A percentile compares a stretch with the other conserved stretches of the same genome.
Evolutionary conservation across 768 basidiomycete species (phyloP).

Genomic region (Rhodotorula babjevae): DNA sequence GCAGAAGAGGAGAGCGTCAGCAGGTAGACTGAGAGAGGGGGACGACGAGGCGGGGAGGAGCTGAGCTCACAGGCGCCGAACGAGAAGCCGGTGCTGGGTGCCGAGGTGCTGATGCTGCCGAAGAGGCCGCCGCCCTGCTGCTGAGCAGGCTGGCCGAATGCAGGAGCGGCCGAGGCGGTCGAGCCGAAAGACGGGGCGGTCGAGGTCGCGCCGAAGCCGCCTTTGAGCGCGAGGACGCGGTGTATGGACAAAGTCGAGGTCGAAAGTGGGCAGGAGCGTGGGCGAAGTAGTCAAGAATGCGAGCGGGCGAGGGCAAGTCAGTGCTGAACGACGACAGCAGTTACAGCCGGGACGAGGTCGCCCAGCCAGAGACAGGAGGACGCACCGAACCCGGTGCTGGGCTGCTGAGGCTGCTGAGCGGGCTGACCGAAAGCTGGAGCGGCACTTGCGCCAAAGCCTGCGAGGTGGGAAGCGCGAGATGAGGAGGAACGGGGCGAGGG

Average conservation of each 20-base stretch:
- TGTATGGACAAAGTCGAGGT: neutral
- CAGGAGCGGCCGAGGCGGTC: conserved; percentile 5
- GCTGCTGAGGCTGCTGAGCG: conserved; percentile 1
- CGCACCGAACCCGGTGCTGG: conserved; percentile 33
- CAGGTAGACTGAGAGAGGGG: too few species aligned
- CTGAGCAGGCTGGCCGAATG: conserved; percentile 23
- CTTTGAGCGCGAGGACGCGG: neutral
- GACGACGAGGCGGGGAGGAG: too few species aligned
- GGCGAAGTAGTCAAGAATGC: neutral
- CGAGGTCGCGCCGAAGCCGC: conserved; percentile 30
- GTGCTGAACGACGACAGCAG: neutral
- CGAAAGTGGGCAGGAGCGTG: neutral
- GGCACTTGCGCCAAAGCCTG: conserved; percentile 20
- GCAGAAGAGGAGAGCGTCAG: neutral
- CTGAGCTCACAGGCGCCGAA: conserved; percentile 4
- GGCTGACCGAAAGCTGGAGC: conserved; percentile 27
- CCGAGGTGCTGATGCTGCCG: conserved; percentile 18
- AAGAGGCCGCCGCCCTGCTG: conserved; percentile 40
- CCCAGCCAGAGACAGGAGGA: too few species aligned
- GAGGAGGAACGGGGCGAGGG: neutral
- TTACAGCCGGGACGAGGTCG: neutral
- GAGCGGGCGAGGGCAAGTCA: neutral
- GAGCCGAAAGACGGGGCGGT: conserved; percentile 23
- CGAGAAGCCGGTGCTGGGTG: conserved; percentile 27
- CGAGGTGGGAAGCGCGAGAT: too few species aligned